phyloP scores from a whole-genome alignment of 441 rosid genomes.

The Hura crepitans region DNA sequence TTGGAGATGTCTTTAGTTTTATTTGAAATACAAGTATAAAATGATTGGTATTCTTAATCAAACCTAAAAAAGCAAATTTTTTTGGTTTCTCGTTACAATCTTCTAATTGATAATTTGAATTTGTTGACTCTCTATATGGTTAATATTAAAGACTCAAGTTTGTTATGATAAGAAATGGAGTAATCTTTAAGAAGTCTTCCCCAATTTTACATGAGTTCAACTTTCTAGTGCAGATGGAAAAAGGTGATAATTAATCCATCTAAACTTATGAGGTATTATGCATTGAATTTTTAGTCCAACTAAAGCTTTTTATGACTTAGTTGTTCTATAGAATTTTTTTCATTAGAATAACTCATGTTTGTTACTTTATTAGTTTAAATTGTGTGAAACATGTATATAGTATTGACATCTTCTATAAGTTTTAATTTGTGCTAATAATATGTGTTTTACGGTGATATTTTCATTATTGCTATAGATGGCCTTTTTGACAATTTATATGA shows the following conservation, averaged over 20 bases:
- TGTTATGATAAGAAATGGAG: constrained; percentile 54
- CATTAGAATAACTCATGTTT: neutral
- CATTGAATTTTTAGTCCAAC: constrained; percentile 6
- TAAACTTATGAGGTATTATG: constrained; percentile 51
- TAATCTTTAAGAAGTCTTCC: constrained; percentile 49
- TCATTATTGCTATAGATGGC: constrained; percentile 64
- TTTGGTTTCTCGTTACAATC: neutral
- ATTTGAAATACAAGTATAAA: neutral
- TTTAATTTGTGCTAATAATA: neutral
- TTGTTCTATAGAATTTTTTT: neutral
- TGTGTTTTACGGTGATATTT: constrained; percentile 49
- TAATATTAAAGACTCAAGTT: constrained; percentile 75
- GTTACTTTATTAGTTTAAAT: neutral
- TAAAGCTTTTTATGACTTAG: neutral
- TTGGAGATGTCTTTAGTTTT: neutral
- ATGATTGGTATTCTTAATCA: neutral
- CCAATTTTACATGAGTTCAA: constrained; percentile 63
- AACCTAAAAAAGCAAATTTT: neutral
- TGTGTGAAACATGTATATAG: too few relatives aligned
- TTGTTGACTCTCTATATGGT: constrained; percentile 62
- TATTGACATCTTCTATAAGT: neutral
- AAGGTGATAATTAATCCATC: constrained; percentile 47
- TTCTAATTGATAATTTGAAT: neutral
- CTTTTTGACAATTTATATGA: constrained; percentile 71
- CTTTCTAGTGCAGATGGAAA: constrained; percentile 57